phyloP scores from a whole-genome alignment of 148 eudicot genomes.

The Rhododendron ovatum region DNA sequence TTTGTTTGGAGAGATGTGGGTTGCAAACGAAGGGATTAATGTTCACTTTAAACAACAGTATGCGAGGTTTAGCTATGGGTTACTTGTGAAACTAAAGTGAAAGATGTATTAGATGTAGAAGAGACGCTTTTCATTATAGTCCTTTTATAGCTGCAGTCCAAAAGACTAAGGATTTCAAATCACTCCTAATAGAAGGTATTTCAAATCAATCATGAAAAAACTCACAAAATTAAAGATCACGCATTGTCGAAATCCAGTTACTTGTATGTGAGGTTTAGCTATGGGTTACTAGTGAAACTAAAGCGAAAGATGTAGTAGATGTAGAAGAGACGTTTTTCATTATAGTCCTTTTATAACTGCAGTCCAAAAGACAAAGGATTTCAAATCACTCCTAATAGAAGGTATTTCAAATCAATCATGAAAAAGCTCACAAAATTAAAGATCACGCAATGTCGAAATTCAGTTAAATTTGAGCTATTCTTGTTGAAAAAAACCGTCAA shows the following conservation, averaged over 20 bases:
- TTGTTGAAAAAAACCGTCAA: background rate
- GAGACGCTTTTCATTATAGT: background rate
- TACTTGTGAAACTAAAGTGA: background rate
- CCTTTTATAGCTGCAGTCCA: background rate
- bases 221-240: background rate
- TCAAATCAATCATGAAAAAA: background rate
- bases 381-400: background rate
- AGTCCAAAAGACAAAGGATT: background rate
- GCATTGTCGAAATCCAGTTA: background rate
- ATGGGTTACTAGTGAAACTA: background rate
- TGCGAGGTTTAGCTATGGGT: too few species aligned
- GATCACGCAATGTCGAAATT: background rate
- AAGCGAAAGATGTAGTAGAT: background rate
- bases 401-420: background rate
- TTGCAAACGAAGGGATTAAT: background rate
- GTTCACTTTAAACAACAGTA: background rate
- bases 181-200: background rate
- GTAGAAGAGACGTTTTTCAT: background rate
- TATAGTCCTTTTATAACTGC: background rate
- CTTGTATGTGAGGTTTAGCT: too few species aligned
- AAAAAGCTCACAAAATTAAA: background rate
- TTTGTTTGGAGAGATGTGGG: background rate
- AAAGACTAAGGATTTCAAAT: background rate
- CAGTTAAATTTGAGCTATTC: background rate
- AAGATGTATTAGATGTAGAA: background rate